Evolutionary conservation across 2,329 filamentous ascomycete species (phyloP), one percentile per base, ranked within the genome.

Genomic region (Curvularia sp.): DNA sequence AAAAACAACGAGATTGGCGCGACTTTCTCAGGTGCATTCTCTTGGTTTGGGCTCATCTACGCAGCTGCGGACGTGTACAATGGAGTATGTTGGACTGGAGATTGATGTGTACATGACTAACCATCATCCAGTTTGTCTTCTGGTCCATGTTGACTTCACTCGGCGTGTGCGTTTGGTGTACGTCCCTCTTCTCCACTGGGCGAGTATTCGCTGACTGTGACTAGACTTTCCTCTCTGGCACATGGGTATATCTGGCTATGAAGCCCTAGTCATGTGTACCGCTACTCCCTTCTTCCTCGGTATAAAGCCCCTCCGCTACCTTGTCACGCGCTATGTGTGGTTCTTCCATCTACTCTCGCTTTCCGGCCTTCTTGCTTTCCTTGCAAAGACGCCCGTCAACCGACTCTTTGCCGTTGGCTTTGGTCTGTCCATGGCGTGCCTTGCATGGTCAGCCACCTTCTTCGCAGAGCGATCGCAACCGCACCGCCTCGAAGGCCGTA

Each of bases 241-340:
- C 76, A 99, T 99, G 95, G 95, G 95, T 27, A 96, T 99, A 60
- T 98, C 94, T 3, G 95, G 95, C 62, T 99, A 95, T 74, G 95
- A 99, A 79, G 89, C 88, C 42, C 83, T 96, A 65, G 89, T 99
- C 71, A 89, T 98, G 87, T 86, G 85, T 49, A 94, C 92, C 3
- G 78, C 94, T 50, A 91, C 93, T 4, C 95, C 95, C 0, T 82
- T 93, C 38, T 77, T 98, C 19, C 86, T 99, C 42, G 87, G 84
- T 21, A 89, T 93, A 61, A 84, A 83, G 46, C 81, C 88, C 1
- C 59, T 97, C 18, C 89, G 92, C 59, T 85, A 84, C 38, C 75
- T 91, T 15, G 83, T 91, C 10, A 80, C 89, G 51, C 86, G 84
- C 60, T 89, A 96, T 70, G 81, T 90, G 62, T 87, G 89, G 28